These are phyloP conservation scores for Neofusicoccum cordaticola DNA, from an alignment of 2,329 filamentous ascomycete genomes.

Conservation along the genomic window DNA sequence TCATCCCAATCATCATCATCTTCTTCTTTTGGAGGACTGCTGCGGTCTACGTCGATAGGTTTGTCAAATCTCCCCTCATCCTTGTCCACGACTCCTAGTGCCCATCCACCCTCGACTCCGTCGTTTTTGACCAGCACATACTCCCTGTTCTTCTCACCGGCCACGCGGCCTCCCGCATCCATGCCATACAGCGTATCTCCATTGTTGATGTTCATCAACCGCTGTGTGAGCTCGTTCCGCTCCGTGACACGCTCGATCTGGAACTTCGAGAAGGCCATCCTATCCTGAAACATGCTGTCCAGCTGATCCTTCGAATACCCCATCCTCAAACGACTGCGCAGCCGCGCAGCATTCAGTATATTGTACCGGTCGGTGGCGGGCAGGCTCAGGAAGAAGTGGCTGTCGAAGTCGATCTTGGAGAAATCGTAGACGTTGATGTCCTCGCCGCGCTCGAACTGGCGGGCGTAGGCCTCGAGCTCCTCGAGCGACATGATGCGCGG, in stretches of 20 bases:
- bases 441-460: constrained; percentile 87
- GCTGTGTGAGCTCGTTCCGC: constrained; percentile 89
- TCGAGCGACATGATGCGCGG: constrained; percentile 94
- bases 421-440: constrained; percentile 89
- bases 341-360: constrained; percentile 87
- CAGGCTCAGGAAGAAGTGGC: constrained; percentile 89
- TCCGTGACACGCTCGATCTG: constrained; percentile 93
- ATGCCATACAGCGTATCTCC: constrained; percentile 55
- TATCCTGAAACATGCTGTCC: constrained; percentile 93
- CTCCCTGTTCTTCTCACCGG: constrained; percentile 83
- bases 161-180: constrained; percentile 69
- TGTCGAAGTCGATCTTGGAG: constrained; percentile 96
- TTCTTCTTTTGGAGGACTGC: constrained; percentile 46
- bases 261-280: constrained; percentile 95
- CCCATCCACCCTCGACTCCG: constrained; percentile 92
- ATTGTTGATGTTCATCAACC: constrained; percentile 82
- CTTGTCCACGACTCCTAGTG: constrained; percentile 84
- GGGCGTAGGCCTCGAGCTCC: constrained; percentile 89
- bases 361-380: constrained; percentile 92
- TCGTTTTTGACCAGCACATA: constrained; percentile 97
- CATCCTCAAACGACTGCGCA: constrained; percentile 88
- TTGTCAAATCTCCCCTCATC: constrained; percentile 78
- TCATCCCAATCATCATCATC: constrained; percentile 63
- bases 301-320: constrained; percentile 94
- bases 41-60: constrained; percentile 85